Evolutionary conservation across 225 moss, liverwort and hornwort species (phyloP).

Genomic region (Pleurozium schreberi): DNA sequence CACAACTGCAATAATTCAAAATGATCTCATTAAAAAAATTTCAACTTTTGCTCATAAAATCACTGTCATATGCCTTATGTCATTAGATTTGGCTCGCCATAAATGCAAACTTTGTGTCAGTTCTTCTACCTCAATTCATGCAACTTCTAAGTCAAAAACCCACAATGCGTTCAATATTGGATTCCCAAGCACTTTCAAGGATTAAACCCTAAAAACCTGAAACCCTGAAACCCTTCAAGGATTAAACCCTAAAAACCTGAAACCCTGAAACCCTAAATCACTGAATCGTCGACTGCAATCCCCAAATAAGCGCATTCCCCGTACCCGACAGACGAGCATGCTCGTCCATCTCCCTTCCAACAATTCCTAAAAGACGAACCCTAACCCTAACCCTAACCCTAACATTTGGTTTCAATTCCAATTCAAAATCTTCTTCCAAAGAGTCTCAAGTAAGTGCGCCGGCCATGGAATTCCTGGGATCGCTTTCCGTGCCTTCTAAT

Average conservation of each 20-base stretch:
- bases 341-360: too few species aligned
- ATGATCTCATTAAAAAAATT: not conserved
- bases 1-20: not conserved
- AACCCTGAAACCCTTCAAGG: too few species aligned
- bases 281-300: too few species aligned
- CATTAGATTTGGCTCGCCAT: not conserved
- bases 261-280: too few species aligned
- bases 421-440: not conserved
- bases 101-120: not conserved
- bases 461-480: not conserved
- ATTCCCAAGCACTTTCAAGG: too few species aligned
- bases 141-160: not conserved
- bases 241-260: too few species aligned
- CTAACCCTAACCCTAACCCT: not conserved
- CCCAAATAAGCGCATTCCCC: too few species aligned
- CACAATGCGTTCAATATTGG: fast-evolving
- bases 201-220: too few species aligned
- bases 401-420: not conserved
- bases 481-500: not conserved
- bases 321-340: not conserved
- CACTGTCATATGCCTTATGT: not conserved
- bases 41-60: not conserved
- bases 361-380: not conserved
- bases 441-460: not conserved
- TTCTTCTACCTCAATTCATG: not conserved